phyloP scores from a whole-genome alignment of 345 rosid species.

The Clarkia xantiana region DNA sequence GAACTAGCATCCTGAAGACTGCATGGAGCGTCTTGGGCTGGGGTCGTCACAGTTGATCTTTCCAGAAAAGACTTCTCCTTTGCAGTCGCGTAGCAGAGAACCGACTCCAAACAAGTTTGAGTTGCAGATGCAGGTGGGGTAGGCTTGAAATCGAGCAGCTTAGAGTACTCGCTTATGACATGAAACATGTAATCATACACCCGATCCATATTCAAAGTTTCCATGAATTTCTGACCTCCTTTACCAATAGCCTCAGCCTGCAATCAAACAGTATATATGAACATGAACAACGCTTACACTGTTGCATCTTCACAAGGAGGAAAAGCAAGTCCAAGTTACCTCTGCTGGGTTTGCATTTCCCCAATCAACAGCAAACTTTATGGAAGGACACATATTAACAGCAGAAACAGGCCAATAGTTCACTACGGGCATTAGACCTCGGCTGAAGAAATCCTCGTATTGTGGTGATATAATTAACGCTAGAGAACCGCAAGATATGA shows the following conservation, averaged over 20 bases:
- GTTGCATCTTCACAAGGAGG: background rate
- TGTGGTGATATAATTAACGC: conserved; percentile 61
- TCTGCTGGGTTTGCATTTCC: conserved; percentile 54
- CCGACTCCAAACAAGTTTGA: conserved; percentile 53
- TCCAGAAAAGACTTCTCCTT: conserved; percentile 39
- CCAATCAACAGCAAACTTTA: conserved; percentile 79
- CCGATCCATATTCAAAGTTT: conserved; percentile 46
- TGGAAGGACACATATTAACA: conserved; percentile 37
- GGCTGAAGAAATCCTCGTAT: conserved; percentile 83
- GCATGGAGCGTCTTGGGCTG: conserved; percentile 40
- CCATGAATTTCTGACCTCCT: conserved; percentile 68
- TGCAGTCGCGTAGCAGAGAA: conserved; percentile 64
- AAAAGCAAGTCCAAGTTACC: conserved; percentile 20
- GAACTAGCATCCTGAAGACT: conserved; percentile 20
- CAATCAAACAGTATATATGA: background rate
- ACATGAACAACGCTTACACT: background rate
- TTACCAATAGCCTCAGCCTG: conserved; percentile 71
- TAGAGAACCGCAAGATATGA: conserved; percentile 71
- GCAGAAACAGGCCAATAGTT: conserved; percentile 83
- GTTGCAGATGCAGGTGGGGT: conserved; percentile 47
- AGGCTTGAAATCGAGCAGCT: conserved; percentile 64
- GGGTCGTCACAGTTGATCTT: conserved; percentile 19
- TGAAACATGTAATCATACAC: conserved; percentile 84
- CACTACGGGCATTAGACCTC: conserved; percentile 53
- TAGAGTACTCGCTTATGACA: conserved; percentile 61